phyloP scores from a whole-genome alignment of 78 protist species.

The slime mould (Dictyostelium discoideum) region dicty_2.7 NC_007089.4:5574001-5574500 shows the following conservation, averaged over 20 bases:
- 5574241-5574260: background rate
- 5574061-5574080: constrained; percentile 1
- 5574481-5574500: constrained; percentile 40
- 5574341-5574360: constrained; percentile 82
- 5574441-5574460: constrained; percentile 56
- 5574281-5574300: constrained; percentile 67
- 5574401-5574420: background rate
- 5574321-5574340: constrained; percentile 59
- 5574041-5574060: background rate
- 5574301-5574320: constrained; percentile 28
- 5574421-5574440: constrained; percentile 65
- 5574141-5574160: background rate
- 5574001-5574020: background rate
- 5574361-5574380: constrained; percentile 8
- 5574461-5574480: constrained; percentile 66
- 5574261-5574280: constrained; percentile 59
- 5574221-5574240: background rate
- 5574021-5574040: background rate
- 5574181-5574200: background rate
- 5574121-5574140: background rate
- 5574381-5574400: background rate
- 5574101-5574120: background rate
- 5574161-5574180: background rate
- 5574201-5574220: background rate
- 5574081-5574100: background rate